Base-by-base conservation (phyloP, 768 basidiomycete species). In the Lentinus tigrinus region DNA sequence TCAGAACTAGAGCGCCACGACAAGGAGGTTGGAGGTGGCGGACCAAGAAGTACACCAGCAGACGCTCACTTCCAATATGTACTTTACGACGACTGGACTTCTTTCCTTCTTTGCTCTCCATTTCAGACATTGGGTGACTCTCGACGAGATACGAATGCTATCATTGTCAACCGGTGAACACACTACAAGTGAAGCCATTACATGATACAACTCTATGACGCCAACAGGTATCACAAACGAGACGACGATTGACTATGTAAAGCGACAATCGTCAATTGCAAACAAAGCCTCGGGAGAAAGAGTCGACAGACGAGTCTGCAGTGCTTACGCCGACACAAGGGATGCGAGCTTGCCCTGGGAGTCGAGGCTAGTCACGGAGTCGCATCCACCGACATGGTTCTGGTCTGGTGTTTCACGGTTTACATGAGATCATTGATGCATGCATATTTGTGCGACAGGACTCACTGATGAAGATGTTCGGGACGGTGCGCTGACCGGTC, bases 391-490 rank as follows among this genome's bases (percentile, higher is more conserved):
- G 28, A 86, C 73, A 58, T 86, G 85, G 65, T 80, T 52, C 63
- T 79, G 67, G 54, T 76, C 83, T 85, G 42, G 17, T 23, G 24
- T 13, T 23, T 46, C 19, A 26, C 21, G 19, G 31, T 16, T 2
- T 3, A 6, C 1, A 8, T 46, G 21, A 46, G 21, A 4, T 24
- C 14, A 13, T 10, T 23, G 23, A 31, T 14, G 24, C 9, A 24
- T 6, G 16, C 8, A 23, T 2, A n/a, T 34, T 3, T 3, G 13
- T 8, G 17, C 38, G 14, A 7, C 38, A 26, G 14, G 24, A 69
- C 78, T 52, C 58, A 90, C 88, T 81, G 67, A 93, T 80, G 74
- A 90, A 93, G 57, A 90, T 78, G 67, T 85, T 89, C 28, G 91
- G 91, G 5, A 93, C 91, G 11, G 87, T 87, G 21, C 81, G 70